A percentile compares a stretch with the other conserved stretches of the same genome.
These are phyloP conservation scores for Alliaria petiolata DNA, from an alignment of 345 rosid genomes.

Conservation along the genomic window DNA sequence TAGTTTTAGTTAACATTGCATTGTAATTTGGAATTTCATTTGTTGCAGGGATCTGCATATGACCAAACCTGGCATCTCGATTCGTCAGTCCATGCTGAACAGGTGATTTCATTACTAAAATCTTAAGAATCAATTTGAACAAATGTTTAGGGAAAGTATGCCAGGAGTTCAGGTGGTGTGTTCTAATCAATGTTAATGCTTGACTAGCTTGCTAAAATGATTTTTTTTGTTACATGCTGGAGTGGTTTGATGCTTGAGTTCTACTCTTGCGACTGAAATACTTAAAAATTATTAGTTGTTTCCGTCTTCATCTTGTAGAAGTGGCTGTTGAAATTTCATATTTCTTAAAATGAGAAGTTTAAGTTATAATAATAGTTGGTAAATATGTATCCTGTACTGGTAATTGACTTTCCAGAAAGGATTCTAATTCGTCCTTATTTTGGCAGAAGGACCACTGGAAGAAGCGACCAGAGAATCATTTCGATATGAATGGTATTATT, in stretches of 20 bases:
- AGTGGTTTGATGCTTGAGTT: conserved; percentile 8
- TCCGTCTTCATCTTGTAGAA: conserved; percentile 4
- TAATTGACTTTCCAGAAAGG: conserved; percentile 1
- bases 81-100: conserved; percentile 58
- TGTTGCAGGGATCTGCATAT: conserved; percentile 70
- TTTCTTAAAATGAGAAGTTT: conserved; percentile 6
- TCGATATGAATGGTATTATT: conserved; percentile 69
- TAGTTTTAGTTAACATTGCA: conserved; percentile 8
- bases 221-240: not conserved
- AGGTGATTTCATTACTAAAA: conserved; percentile 43
- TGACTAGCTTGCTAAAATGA: conserved; percentile 12
- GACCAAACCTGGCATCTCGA: conserved; percentile 83
- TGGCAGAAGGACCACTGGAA: conserved; percentile 71
- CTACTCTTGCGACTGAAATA: not conserved
- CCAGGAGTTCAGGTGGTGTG: conserved; percentile 7
- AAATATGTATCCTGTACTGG: not conserved
- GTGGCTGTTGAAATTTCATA: conserved; percentile 6
- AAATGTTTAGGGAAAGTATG: not conserved
- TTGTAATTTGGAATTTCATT: conserved; percentile 23
- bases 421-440: conserved; percentile 21
- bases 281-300: not conserved
- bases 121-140: conserved; percentile 4
- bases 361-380: not conserved
- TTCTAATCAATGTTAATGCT: not conserved
- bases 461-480: conserved; percentile 75